Evolutionary conservation across 768 basidiomycete genomes (phyloP).

Genomic region (Mycena metata): DNA sequence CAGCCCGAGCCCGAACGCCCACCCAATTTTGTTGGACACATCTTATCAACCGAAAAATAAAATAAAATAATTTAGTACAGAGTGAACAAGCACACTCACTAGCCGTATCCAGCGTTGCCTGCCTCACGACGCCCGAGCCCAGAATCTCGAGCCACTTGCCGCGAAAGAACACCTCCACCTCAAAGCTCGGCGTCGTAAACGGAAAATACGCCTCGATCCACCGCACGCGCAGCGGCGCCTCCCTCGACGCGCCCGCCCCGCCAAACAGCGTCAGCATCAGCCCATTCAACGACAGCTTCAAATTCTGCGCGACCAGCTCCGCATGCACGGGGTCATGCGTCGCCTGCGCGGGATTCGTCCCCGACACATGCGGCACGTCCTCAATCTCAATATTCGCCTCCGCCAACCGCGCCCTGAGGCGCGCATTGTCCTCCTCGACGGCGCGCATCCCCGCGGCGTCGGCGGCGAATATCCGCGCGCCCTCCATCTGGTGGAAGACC

Average conservation of each 20-base stretch:
- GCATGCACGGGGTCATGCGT: slow-evolving; percentile 82
- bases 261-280: slow-evolving; percentile 89
- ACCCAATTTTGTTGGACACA: slow-evolving; percentile 87
- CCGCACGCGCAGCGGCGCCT: slow-evolving; percentile 86
- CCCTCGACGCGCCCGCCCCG: slow-evolving; percentile 57
- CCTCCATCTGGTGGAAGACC: slow-evolving; percentile 99
- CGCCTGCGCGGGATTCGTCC: slow-evolving; percentile 85
- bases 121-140: slow-evolving; percentile 92
- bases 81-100: slow-evolving; percentile 61
- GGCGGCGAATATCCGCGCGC: slow-evolving; percentile 83
- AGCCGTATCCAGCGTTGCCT: slow-evolving; percentile 88
- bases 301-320: slow-evolving; percentile 81
- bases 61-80: slow-evolving; percentile 39
- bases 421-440: slow-evolving; percentile 79
- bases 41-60: slow-evolving; percentile 55
- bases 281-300: slow-evolving; percentile 92
- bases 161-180: slow-evolving; percentile 96
- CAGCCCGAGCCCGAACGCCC: slow-evolving; percentile 98
- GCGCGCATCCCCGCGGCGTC: slow-evolving; percentile 69
- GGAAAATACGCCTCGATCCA: slow-evolving; percentile 99
- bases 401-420: slow-evolving; percentile 70
- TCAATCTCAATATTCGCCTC: slow-evolving; percentile 87
- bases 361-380: slow-evolving; percentile 81
- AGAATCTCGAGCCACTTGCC: slow-evolving; percentile 98
- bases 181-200: slow-evolving; percentile 97